Percentiles rank a stretch among this genome's conserved stretches.
Conservation (phyloP, 2,329 filamentous ascomycete genomes). For the Truncatella angustata region DNA sequence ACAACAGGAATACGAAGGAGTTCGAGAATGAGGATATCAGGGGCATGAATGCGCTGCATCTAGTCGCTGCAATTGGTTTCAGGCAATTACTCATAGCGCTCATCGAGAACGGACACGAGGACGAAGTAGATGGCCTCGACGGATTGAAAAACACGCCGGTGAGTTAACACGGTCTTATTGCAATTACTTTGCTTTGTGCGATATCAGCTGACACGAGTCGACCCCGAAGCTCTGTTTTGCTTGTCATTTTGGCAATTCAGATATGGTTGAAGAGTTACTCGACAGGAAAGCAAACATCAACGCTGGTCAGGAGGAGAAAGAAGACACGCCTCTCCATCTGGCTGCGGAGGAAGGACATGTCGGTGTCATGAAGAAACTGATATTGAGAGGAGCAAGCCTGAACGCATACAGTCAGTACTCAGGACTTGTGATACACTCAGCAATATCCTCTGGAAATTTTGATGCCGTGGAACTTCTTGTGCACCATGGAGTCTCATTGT, state of each 20-base stretch:
- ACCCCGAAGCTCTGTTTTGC: conserved; percentile 30
- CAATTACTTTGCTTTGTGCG: not conserved
- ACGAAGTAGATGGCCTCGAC: conserved; percentile 32
- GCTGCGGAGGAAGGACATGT: conserved; percentile 37
- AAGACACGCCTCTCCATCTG: conserved; percentile 37
- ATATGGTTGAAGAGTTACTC: conserved; percentile 36
- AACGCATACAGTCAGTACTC: conserved; percentile 28
- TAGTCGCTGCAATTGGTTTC: conserved; percentile 37
- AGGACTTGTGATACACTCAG: conserved; percentile 37
- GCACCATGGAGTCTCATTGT: conserved; percentile 33
- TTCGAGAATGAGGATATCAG: conserved; percentile 25
- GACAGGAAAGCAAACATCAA: conserved; percentile 31
- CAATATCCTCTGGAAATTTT: conserved; percentile 39
- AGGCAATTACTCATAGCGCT: conserved; percentile 34
- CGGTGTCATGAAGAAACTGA: conserved; percentile 37
- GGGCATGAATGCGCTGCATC: conserved; percentile 34
- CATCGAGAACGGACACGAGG: conserved; percentile 34
- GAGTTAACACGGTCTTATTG: conserved; percentile 13
- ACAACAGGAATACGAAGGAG: conserved; percentile 28
- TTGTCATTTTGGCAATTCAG: conserved; percentile 27
- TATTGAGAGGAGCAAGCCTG: conserved; percentile 34
- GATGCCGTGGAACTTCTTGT: conserved; percentile 39
- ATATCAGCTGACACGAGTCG: not conserved
- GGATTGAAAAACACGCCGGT: conserved; percentile 32
- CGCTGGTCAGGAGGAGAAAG: conserved; percentile 29